Conservation (phyloP, 768 basidiomycete genomes). For the Tulasnella calospora region DNA sequence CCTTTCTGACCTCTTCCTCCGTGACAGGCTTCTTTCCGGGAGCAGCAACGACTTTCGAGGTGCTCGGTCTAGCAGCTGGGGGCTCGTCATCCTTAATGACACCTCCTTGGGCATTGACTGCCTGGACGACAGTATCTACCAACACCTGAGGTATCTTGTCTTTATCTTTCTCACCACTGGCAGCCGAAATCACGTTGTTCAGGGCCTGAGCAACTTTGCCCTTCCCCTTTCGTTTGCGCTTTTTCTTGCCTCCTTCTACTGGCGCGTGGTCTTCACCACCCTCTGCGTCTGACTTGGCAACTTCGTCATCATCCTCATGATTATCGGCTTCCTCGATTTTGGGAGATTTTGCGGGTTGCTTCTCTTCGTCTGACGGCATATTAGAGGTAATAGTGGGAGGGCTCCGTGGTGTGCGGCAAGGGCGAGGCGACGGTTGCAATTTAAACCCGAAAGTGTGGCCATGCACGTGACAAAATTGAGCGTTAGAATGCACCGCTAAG, state of each 20-base stretch:
- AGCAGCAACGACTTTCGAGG: neutral
- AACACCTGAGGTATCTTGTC: slow-evolving; percentile 56
- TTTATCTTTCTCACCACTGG: slow-evolving; percentile 48
- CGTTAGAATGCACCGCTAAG: neutral
- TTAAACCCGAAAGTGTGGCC: neutral
- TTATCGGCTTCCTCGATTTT: neutral
- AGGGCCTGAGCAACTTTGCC: slow-evolving; percentile 35
- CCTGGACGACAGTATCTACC: slow-evolving; percentile 61
- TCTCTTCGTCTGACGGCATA: neutral
- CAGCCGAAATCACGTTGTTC: slow-evolving; percentile 38
- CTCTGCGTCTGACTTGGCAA: neutral
- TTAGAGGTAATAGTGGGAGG: neutral
- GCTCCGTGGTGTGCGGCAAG: neutral
- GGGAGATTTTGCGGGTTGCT: neutral
- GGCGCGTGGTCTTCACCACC: neutral
- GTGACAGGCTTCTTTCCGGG: slow-evolving; percentile 42
- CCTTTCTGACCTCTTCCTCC: slow-evolving; percentile 61
- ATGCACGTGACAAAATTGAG: neutral
- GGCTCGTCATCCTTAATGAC: slow-evolving; percentile 15
- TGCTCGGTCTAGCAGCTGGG: neutral
- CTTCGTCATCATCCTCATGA: neutral
- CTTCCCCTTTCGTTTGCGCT: slow-evolving; percentile 85
- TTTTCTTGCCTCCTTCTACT: slow-evolving; percentile 44
- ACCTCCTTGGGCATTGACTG: slow-evolving; percentile 58
- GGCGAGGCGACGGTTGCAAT: neutral